Percentiles rank a stretch among this genome's conserved stretches.
Evolutionary conservation across 1,284 basidiomycete genomes (phyloP).

Genomic region (Fomitiporia mediterranea): DNA sequence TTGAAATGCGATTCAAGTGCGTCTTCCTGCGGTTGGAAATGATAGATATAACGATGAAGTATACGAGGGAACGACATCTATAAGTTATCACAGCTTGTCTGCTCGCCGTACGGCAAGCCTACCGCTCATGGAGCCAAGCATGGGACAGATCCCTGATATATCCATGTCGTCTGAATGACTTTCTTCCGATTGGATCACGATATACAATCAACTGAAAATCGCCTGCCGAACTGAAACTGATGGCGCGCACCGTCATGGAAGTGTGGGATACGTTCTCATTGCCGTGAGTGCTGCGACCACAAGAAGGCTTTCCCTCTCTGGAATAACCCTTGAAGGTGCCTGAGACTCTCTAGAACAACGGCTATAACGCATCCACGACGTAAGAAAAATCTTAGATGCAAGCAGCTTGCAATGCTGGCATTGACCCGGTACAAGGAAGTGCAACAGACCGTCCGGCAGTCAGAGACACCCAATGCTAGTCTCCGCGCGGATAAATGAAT

Average conservation of each 20-base stretch:
- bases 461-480: too few species aligned
- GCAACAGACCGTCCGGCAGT: too few species aligned
- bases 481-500: too few species aligned
- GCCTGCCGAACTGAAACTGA: background rate
- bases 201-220: background rate
- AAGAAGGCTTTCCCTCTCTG: background rate
- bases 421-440: too few species aligned
- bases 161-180: background rate
- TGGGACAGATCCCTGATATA: background rate
- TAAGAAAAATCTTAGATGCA: too few species aligned
- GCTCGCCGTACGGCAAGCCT: background rate
- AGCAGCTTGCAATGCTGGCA: too few species aligned
- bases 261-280: conserved; percentile 14
- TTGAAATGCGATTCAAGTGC: background rate
- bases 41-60: background rate
- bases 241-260: background rate
- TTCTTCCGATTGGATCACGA: conserved; percentile 6
- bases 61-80: background rate
- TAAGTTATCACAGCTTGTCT: background rate
- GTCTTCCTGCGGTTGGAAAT: background rate
- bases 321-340: too few species aligned
- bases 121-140: background rate
- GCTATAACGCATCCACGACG: too few species aligned
- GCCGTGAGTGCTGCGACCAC: conserved; percentile 12
- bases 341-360: too few species aligned